Evolutionary conservation across 192 early-diverging fungal genomes (phyloP).

Genomic region (Linnemannia hyalina): DNA sequence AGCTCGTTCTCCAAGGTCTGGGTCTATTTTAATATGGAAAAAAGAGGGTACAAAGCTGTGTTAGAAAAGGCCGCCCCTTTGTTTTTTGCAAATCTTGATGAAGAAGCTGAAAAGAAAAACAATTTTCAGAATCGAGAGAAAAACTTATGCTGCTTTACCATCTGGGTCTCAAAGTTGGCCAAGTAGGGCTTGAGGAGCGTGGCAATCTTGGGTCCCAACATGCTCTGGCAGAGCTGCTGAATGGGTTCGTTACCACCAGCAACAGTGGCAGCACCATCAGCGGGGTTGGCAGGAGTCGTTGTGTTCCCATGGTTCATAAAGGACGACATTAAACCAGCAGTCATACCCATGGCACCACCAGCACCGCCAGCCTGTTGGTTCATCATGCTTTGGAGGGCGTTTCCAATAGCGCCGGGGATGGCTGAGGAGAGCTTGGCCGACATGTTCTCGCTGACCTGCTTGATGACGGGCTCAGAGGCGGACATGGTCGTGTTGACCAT

Average conservation of each 20-base stretch:
- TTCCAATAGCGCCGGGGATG: constrained; percentile 27
- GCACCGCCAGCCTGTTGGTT: constrained; percentile 29
- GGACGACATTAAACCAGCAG: constrained; percentile 43
- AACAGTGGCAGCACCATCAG: constrained; percentile 3
- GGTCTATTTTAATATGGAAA: constrained; percentile 9
- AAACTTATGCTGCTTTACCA: constrained; percentile 16
- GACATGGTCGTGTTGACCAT: constrained; percentile 36
- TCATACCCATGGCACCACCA: constrained; percentile 32
- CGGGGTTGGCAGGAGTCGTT: neutral
- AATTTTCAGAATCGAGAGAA: neutral
- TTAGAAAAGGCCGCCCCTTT: neutral
- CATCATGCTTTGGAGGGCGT: constrained; percentile 31
- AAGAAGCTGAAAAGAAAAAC: neutral
- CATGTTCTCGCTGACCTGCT: constrained; percentile 50
- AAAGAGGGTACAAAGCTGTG: neutral
- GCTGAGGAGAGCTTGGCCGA: constrained; percentile 25
- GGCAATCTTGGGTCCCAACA: constrained; percentile 40
- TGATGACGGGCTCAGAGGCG: constrained; percentile 36
- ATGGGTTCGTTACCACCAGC: constrained; percentile 24
- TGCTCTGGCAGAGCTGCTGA: constrained; percentile 32
- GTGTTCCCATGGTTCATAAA: constrained; percentile 5
- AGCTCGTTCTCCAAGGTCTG: constrained; percentile 34
- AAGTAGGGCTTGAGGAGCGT: constrained; percentile 30
- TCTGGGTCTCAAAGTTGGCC: constrained; percentile 45
- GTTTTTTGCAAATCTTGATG: neutral